Conservation (phyloP, 306 rosid species). For the Begonia loranthoides region DNA sequence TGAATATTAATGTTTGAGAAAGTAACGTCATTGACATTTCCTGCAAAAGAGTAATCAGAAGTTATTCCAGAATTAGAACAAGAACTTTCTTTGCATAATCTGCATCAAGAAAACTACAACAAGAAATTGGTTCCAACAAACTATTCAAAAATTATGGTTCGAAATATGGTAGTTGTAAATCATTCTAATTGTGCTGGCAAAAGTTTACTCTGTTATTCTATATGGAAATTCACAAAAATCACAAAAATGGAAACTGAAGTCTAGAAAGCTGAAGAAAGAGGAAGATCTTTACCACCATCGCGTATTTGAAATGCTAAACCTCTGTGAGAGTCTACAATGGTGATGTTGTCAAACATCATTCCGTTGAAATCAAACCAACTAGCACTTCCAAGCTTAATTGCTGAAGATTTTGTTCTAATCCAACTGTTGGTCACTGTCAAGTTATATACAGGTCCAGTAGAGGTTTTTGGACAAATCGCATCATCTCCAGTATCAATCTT, state of each 20-base stretch:
- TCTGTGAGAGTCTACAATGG: slow-evolving; percentile 80
- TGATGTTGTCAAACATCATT: slow-evolving; percentile 69
- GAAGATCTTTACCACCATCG: slow-evolving; percentile 57
- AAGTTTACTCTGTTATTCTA: no score
- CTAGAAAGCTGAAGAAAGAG: not conserved
- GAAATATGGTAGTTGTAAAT: no score
- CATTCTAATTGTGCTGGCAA: no score
- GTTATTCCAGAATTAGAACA: not conserved
- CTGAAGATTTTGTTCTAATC: slow-evolving; percentile 84
- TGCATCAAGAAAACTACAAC: no score
- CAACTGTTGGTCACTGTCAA: slow-evolving; percentile 58
- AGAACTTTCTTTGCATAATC: not conserved
- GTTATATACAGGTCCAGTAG: slow-evolving; percentile 51
- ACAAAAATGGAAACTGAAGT: no score
- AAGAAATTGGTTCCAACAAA: no score
- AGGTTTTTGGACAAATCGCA: slow-evolving; percentile 86
- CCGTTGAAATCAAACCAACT: slow-evolving; percentile 61
- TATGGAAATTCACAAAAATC: no score
- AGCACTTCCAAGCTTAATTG: slow-evolving; percentile 86
- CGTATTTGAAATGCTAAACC: slow-evolving; percentile 87
- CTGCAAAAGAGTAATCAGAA: slow-evolving; percentile 24
- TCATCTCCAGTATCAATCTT: slow-evolving; percentile 89
- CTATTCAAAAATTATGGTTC: no score
- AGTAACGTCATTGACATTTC: slow-evolving; percentile 68
- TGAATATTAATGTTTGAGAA: slow-evolving; percentile 87